Percentiles rank a stretch among this genome's conserved stretches.
Evolutionary conservation across 192 early-diverging fungal species (phyloP).

Genomic region (Piromyces sp.): DNA sequence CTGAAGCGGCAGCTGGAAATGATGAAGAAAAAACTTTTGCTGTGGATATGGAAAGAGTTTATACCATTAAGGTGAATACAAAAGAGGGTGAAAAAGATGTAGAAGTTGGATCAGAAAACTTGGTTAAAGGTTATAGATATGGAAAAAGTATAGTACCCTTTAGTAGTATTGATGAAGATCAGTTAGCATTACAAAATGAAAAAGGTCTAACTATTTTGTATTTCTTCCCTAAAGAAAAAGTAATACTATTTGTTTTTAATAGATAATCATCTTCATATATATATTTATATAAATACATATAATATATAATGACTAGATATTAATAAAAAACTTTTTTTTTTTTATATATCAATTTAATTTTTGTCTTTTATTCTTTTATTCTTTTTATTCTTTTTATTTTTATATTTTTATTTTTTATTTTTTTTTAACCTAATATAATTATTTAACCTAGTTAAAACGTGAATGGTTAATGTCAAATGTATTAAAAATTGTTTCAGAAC

Average conservation of each 20-base stretch:
- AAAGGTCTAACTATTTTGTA: background rate
- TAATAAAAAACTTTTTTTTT: too few species aligned
- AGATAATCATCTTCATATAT: too few species aligned
- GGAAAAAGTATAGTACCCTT: background rate
- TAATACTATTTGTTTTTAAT: too few species aligned
- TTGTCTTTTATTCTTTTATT: too few species aligned
- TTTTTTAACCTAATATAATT: background rate
- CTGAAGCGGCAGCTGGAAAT: background rate
- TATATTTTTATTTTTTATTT: too few species aligned
- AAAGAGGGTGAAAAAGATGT: background rate
- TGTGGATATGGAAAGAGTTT: background rate
- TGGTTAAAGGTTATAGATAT: background rate
- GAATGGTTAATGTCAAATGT: background rate
- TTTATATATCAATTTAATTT: too few species aligned
- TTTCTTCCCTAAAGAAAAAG: background rate
- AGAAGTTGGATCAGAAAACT: background rate
- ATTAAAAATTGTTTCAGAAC: background rate
- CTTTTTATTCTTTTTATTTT: too few species aligned
- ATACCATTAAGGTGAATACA: background rate
- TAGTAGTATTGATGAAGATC: background rate
- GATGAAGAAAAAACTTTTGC: background rate
- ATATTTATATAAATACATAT: too few species aligned
- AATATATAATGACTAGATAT: too few species aligned
- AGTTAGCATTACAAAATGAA: background rate
- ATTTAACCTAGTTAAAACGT: background rate